These are phyloP conservation scores for Metschnikowia lachancei DNA, from an alignment of 805 yeast species.

Conservation along the genomic window DNA sequence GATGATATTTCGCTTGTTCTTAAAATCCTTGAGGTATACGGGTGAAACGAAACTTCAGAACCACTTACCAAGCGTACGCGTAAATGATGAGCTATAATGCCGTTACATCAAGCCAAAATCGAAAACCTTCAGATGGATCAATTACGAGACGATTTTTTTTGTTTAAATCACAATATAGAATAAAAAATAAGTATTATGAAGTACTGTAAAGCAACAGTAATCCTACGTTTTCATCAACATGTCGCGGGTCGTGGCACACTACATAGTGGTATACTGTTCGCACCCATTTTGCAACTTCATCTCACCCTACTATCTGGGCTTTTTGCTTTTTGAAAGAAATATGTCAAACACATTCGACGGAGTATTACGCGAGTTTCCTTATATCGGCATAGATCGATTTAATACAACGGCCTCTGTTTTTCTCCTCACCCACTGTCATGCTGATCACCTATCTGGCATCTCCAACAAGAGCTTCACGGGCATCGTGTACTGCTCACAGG, in stretches of 20 bases:
- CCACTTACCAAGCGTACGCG: no score
- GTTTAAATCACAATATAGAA: no score
- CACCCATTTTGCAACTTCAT: constrained; percentile 5
- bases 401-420: constrained; percentile 24
- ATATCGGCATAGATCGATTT: constrained; percentile 40
- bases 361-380: constrained; percentile 46
- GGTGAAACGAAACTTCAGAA: no score
- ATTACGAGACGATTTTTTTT: no score
- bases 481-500: constrained; percentile 45
- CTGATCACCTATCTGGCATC: constrained; percentile 54
- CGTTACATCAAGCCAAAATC: no score
- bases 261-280: not conserved
- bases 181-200: no score
- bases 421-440: constrained; percentile 52
- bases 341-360: constrained; percentile 40
- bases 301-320: not conserved
- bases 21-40: no score
- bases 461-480: constrained; percentile 38
- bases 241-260: constrained; percentile 6
- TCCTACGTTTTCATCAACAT: not conserved
- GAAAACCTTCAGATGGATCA: no score
- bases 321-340: not conserved
- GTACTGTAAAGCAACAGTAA: no score
- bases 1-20: no score
- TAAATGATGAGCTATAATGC: no score